A percentile compares a stretch with the other conserved stretches of the same genome.
Conservation (phyloP, 2,329 filamentous ascomycete species). For the Cercospora sp. region DNA sequence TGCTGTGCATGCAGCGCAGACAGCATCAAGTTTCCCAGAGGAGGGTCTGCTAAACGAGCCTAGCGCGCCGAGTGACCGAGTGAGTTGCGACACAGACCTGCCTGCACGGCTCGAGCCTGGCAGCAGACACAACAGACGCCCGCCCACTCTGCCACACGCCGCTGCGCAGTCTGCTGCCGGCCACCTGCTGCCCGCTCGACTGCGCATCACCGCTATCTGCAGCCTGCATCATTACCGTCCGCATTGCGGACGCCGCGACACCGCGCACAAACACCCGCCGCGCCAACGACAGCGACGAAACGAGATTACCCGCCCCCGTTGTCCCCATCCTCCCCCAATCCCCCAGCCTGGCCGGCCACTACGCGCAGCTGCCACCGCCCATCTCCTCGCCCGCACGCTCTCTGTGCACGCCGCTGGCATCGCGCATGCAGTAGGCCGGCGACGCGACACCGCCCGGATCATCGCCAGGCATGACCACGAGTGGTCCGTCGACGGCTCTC, state of each 20-base stretch:
- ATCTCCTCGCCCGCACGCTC: not conserved
- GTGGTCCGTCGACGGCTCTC: constrained; percentile 44
- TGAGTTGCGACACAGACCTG: constrained; percentile 5
- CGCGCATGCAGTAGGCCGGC: constrained; percentile 31
- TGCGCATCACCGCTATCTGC: constrained; percentile 2
- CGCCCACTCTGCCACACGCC: not conserved
- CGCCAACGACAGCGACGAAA: constrained; percentile 4
- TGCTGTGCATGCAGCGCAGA: constrained; percentile 2
- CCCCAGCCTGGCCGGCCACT: not conserved
- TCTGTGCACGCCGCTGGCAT: constrained; percentile 6
- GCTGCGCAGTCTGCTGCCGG: not conserved
- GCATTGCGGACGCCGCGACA: not conserved
- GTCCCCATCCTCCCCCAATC: not conserved
- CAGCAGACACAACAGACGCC: constrained; percentile 7
- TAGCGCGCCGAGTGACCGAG: constrained; percentile 4
- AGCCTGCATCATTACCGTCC: not conserved
- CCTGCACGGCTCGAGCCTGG: not conserved
- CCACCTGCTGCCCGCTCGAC: not conserved
- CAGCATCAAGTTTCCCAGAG: constrained; percentile 5
- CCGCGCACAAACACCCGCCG: not conserved
- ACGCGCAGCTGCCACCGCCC: constrained; percentile 8
- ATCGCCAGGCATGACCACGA: constrained; percentile 43
- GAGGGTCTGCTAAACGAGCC: constrained; percentile 5
- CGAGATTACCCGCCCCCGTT: constrained; percentile 4
- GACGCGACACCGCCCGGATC: constrained; percentile 23